Percentiles rank a stretch among this genome's conserved stretches.
Conservation (phyloP, 768 basidiomycete species). For the button mushroom (Agaricus bisporus) region DNA sequence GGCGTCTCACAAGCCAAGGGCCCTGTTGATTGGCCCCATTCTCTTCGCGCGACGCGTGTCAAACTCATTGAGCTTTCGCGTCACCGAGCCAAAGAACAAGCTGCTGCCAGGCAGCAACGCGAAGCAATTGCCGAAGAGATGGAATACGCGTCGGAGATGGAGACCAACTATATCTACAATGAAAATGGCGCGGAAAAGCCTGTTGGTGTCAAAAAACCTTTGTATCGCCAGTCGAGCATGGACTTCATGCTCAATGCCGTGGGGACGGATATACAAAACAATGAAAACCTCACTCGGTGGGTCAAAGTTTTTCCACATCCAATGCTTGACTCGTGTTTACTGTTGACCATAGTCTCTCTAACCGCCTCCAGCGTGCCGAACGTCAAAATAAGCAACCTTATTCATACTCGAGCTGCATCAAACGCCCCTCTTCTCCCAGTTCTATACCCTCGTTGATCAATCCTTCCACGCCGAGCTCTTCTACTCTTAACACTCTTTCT, state of each 20-base stretch:
- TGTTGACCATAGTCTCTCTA: constrained; percentile 44
- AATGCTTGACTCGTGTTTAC: neutral
- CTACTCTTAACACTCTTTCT: constrained; percentile 49
- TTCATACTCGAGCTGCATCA: constrained; percentile 31
- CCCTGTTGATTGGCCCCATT: constrained; percentile 76
- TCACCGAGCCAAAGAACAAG: constrained; percentile 50
- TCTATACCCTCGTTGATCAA: constrained; percentile 37
- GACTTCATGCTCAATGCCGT: constrained; percentile 62
- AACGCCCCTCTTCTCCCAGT: constrained; percentile 35
- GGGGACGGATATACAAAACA: constrained; percentile 39
- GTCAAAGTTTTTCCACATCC: constrained; percentile 18
- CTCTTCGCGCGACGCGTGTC: constrained; percentile 72
- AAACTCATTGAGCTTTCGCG: constrained; percentile 81
- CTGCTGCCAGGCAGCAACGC: constrained; percentile 26
- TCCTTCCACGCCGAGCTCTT: constrained; percentile 60
- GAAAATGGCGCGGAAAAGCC: constrained; percentile 23
- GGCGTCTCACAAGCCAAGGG: constrained; percentile 73
- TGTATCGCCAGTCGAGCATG: constrained; percentile 84
- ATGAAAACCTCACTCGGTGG: constrained; percentile 57
- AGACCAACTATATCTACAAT: constrained; percentile 20
- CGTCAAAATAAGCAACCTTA: constrained; percentile 60
- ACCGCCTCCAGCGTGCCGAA: constrained; percentile 60
- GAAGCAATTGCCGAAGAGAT: constrained; percentile 42
- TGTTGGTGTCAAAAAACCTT: constrained; percentile 39
- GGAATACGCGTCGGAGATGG: constrained; percentile 33